phyloP scores from a whole-genome alignment of 2,329 filamentous ascomycete genomes.

The Biscogniauxia sp. region DNA sequence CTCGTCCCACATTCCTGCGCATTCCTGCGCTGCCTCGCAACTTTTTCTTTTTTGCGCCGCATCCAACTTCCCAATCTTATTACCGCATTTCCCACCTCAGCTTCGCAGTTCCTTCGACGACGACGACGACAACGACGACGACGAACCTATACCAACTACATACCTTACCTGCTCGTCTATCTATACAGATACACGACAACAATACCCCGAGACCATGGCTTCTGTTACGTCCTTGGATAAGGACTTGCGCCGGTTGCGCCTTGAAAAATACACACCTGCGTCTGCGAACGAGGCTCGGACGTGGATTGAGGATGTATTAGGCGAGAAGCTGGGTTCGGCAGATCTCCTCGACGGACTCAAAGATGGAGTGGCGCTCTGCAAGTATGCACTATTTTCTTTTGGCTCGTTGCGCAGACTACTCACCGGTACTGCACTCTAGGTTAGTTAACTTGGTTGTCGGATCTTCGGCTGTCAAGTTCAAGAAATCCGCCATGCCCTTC shows the following conservation, averaged over 20 bases:
- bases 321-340: slow-evolving; percentile 65
- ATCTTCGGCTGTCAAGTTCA: slow-evolving; percentile 80
- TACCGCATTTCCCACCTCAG: too few relatives aligned
- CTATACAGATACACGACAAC: too few relatives aligned
- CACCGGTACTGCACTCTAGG: slow-evolving; percentile 47
- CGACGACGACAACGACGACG: too few relatives aligned
- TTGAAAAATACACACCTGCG: slow-evolving; percentile 88
- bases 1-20: background rate
- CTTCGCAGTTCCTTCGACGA: too few relatives aligned
- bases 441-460: slow-evolving; percentile 79
- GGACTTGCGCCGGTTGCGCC: slow-evolving; percentile 88
- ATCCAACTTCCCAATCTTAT: background rate
- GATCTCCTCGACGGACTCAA: slow-evolving; percentile 85
- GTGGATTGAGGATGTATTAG: slow-evolving; percentile 84
- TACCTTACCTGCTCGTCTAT: too few relatives aligned
- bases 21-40: background rate
- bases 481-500: slow-evolving; percentile 91
- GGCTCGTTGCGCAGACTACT: slow-evolving; percentile 9
- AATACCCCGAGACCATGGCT: slow-evolving; percentile 61
- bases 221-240: slow-evolving; percentile 92
- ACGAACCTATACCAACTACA: too few relatives aligned
- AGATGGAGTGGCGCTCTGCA: slow-evolving; percentile 91
- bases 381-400: slow-evolving; percentile 52
- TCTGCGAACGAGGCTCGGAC: slow-evolving; percentile 79
- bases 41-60: background rate